Evolutionary conservation across 2,329 filamentous ascomycete species (phyloP).

Genomic region (Colletotrichum spaethianum): DNA sequence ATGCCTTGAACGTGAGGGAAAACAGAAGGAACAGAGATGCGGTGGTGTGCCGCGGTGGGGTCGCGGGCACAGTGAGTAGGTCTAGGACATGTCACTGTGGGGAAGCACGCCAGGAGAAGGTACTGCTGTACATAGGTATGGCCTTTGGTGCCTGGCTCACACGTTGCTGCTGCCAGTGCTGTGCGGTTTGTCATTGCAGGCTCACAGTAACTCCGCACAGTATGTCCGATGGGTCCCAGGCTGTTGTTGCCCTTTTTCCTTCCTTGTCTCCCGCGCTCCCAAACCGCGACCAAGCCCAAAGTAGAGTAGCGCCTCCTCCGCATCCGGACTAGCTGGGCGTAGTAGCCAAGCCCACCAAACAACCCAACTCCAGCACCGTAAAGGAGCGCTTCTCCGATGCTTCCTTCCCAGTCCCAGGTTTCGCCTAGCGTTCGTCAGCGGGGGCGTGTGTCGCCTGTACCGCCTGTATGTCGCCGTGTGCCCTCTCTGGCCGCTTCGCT

Average conservation of each 20-base stretch:
- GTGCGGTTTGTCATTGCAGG: not conserved
- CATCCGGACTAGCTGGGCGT: conserved; percentile 3
- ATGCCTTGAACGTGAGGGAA: not conserved
- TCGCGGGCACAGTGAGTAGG: conserved; percentile 10
- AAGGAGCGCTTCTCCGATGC: not conserved
- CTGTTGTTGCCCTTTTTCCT: not conserved
- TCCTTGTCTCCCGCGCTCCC: not conserved
- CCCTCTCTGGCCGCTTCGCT: not conserved
- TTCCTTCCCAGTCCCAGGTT: not conserved
- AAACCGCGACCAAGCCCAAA: not conserved
- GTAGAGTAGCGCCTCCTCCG: not conserved
- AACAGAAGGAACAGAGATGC: not conserved
- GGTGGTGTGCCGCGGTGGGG: not conserved
- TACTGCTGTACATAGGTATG: conserved; percentile 8
- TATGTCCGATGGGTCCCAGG: not conserved
- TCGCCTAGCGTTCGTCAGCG: not conserved
- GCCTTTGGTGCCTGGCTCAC: not conserved
- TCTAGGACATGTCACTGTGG: not conserved
- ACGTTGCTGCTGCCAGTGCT: not conserved
- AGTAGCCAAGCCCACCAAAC: not conserved
- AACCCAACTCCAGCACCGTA: conserved; percentile 3
- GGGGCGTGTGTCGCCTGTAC: not conserved
- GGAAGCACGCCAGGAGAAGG: conserved; percentile 11
- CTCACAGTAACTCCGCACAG: conserved; percentile 21
- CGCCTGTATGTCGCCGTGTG: not conserved